Percentiles rank a stretch among this genome's conserved stretches.
These are phyloP conservation scores for Cruciata laevipes DNA, from an alignment of 257 asterid species.

Conservation along the genomic window DNA sequence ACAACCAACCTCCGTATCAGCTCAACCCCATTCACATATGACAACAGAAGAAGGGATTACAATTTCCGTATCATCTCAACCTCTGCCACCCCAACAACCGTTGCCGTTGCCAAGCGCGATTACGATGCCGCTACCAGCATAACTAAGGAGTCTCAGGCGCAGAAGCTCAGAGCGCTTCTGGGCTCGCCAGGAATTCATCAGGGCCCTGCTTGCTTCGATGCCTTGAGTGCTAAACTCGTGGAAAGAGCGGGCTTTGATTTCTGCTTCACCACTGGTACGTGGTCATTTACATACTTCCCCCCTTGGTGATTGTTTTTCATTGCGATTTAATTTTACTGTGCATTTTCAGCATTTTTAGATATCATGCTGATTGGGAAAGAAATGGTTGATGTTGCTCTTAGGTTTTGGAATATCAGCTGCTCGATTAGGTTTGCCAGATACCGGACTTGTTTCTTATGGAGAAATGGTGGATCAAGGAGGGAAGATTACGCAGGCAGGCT, in stretches of 20 bases:
- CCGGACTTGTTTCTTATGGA: constrained; percentile 83
- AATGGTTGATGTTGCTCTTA: constrained; percentile 21
- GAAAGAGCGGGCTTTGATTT: constrained; percentile 78
- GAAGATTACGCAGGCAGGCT: constrained; percentile 67
- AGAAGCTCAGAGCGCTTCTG: constrained; percentile 53
- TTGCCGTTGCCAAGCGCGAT: constrained; percentile 1
- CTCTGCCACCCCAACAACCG: constrained; percentile 12
- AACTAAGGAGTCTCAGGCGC: constrained; percentile 30
- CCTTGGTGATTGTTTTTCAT: neutral
- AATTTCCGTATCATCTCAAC: neutral
- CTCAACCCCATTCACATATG: constrained; percentile 4
- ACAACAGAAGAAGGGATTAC: constrained; percentile 1
- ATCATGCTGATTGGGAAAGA: constrained; percentile 7
- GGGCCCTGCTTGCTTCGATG: constrained; percentile 95
- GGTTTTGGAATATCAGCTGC: constrained; percentile 96
- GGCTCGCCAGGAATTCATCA: constrained; percentile 65
- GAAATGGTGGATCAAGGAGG: constrained; percentile 91
- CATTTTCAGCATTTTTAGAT: neutral
- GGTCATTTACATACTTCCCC: neutral
- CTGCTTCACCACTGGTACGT: constrained; percentile 84
- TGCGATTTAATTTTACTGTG: neutral
- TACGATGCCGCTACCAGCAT: neutral
- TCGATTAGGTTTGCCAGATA: constrained; percentile 81
- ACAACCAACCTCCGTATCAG: neutral
- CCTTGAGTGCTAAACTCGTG: constrained; percentile 87